These are phyloP conservation scores for Solanum raphanifolium DNA, from an alignment of 257 asterid genomes.

Conservation along the genomic window DNA sequence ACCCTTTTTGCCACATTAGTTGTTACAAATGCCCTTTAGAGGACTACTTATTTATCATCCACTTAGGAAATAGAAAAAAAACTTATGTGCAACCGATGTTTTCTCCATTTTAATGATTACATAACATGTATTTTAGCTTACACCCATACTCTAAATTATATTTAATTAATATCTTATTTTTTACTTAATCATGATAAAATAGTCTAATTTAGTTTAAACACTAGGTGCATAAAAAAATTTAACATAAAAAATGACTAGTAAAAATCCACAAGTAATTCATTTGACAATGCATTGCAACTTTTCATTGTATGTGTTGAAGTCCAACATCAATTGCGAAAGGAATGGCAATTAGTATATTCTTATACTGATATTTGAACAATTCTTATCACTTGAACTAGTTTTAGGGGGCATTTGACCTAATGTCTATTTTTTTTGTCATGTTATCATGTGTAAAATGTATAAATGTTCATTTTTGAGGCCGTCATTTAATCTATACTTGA, in stretches of 20 bases:
- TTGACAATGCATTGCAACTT: neutral
- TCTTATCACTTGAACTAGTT: neutral
- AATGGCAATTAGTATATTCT: neutral
- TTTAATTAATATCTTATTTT: neutral
- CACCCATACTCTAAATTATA: neutral
- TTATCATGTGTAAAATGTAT: neutral
- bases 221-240: neutral
- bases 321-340: neutral
- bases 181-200: neutral
- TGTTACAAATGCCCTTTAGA: neutral
- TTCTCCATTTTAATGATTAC: neutral
- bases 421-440: neutral
- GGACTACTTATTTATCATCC: neutral
- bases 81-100: neutral
- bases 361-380: neutral
- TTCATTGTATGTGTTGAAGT: neutral
- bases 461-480: fast-evolving
- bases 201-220: neutral
- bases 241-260: neutral
- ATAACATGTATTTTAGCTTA: neutral
- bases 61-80: neutral
- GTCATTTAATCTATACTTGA: neutral
- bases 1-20: neutral
- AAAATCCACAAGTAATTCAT: neutral
- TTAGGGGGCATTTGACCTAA: neutral